Percentiles rank a stretch among this genome's conserved stretches.
Evolutionary conservation across 2,329 filamentous ascomycete species (phyloP).

Genomic region (Aspergillus texensis): DNA sequence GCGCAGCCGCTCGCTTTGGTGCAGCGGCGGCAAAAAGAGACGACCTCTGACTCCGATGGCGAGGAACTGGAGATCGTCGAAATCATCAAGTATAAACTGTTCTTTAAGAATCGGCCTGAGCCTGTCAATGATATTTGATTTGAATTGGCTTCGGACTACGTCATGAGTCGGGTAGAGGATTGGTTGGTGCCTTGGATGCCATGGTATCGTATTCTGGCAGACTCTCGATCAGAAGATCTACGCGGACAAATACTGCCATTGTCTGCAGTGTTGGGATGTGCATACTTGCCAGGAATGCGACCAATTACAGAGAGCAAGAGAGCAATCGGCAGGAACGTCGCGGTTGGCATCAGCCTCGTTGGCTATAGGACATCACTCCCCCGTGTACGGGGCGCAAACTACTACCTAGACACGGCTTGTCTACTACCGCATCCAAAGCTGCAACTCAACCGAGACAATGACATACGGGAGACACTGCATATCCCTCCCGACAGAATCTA

Average conservation of each 20-base stretch:
- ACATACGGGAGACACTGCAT: conserved; percentile 70
- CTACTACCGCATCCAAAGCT: conserved; percentile 63
- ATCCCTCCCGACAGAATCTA: conserved; percentile 74
- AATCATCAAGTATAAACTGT: conserved; percentile 81
- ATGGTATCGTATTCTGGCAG: neutral
- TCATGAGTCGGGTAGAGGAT: neutral
- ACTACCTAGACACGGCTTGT: conserved; percentile 73
- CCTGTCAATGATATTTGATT: conserved; percentile 63
- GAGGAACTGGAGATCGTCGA: conserved; percentile 76
- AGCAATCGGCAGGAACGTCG: neutral
- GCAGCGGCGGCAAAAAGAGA: conserved; percentile 51
- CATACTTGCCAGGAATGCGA: neutral
- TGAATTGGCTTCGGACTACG: neutral
- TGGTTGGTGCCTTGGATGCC: neutral
- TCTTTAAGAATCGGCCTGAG: conserved; percentile 83
- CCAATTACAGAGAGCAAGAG: neutral
- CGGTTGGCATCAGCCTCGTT: neutral
- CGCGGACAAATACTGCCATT: neutral
- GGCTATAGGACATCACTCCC: neutral
- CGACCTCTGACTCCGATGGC: conserved; percentile 19
- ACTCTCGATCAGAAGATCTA: neutral
- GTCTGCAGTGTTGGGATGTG: no score
- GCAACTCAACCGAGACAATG: conserved; percentile 73
- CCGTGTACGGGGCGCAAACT: conserved; percentile 69
- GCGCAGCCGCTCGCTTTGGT: conserved; percentile 78